Evolutionary conservation across 257 asterid genomes (phyloP).

Genomic region (Solanum tarijense): DNA sequence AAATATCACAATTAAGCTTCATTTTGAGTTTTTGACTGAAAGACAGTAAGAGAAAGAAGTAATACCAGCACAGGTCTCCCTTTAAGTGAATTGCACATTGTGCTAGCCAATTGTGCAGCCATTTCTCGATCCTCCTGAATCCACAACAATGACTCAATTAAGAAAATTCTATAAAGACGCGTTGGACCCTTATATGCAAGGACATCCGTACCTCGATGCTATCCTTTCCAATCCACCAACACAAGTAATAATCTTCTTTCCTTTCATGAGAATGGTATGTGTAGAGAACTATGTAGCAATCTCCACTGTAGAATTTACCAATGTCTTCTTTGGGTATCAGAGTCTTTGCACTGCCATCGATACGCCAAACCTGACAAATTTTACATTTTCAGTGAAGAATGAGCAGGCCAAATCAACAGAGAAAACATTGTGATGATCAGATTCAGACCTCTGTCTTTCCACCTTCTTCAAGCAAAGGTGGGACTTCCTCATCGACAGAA

Average conservation of each 20-base stretch:
- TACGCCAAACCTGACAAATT: constrained; percentile 71
- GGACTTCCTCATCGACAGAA: constrained; percentile 73
- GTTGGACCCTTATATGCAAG: neutral
- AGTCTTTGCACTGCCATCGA: constrained; percentile 74
- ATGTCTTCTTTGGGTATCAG: constrained; percentile 63
- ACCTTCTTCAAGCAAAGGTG: constrained; percentile 90
- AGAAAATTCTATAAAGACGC: neutral
- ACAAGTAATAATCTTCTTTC: constrained; percentile 85
- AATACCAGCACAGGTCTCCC: constrained; percentile 88
- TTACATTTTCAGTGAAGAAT: neutral
- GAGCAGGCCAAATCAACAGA: neutral
- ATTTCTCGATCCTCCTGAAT: constrained; percentile 70
- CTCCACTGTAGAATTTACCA: constrained; percentile 92
- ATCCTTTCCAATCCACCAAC: constrained; percentile 95
- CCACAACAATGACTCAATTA: neutral
- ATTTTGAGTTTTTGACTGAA: neutral
- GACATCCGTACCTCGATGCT: constrained; percentile 59
- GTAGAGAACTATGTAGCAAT: constrained; percentile 89
- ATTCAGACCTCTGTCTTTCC: constrained; percentile 87
- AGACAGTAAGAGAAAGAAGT: neutral
- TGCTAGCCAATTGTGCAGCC: constrained; percentile 51
- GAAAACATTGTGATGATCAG: neutral
- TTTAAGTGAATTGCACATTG: constrained; percentile 79
- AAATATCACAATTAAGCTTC: neutral
- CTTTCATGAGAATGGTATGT: constrained; percentile 74